These are phyloP conservation scores for Entomortierella lignicola DNA, from an alignment of 192 early-diverging fungal species.

Conservation along the genomic window DNA sequence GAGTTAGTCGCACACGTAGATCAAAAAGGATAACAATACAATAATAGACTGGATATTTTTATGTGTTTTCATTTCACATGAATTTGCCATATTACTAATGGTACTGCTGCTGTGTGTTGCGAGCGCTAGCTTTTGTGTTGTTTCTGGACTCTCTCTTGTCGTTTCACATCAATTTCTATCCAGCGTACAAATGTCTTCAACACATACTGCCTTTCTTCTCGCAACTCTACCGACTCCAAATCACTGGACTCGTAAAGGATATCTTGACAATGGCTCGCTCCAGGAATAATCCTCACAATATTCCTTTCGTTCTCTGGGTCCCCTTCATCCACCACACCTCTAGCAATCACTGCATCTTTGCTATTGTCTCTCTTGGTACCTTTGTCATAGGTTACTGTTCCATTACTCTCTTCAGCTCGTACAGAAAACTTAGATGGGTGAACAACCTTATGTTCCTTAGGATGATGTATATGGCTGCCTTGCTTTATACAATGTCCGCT, in stretches of 20 bases:
- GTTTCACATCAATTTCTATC: conserved; percentile 32
- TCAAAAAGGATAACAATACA: not conserved
- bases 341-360: not conserved
- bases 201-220: conserved; percentile 35
- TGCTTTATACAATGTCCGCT: too few relatives aligned
- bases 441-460: too few relatives aligned
- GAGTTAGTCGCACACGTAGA: not conserved
- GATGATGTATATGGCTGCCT: too few relatives aligned
- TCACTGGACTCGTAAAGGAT: conserved; percentile 43
- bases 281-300: conserved; percentile 32
- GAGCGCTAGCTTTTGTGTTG: not conserved
- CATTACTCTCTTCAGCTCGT: too few relatives aligned
- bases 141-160: not conserved
- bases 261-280: conserved; percentile 44
- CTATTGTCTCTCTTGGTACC: not conserved
- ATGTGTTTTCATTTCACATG: not conserved
- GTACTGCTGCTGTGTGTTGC: not conserved
- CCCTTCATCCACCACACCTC: not conserved
- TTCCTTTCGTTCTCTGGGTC: not conserved
- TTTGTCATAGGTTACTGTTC: not conserved
- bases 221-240: conserved; percentile 15
- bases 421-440: too few relatives aligned
- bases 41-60: not conserved
- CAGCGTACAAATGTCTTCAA: conserved; percentile 45
- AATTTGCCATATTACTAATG: too few relatives aligned